phyloP scores from a whole-genome alignment of 495 filamentous ascomycete species.

The Pseudoneurospora amorphoporcata region DNA sequence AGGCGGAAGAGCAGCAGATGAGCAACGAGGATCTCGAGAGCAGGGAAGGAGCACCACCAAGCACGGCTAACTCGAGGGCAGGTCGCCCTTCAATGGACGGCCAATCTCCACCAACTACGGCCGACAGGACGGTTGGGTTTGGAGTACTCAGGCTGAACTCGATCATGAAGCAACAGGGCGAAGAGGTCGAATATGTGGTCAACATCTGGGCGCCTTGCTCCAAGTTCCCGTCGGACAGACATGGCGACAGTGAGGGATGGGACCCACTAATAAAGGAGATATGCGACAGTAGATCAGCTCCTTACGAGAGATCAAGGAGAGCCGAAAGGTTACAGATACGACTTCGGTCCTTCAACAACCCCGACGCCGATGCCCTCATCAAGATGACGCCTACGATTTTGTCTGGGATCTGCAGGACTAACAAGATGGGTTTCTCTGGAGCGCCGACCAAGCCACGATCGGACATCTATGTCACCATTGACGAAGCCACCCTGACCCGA shows the following conservation, averaged over 20 bases:
- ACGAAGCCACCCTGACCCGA: conserved; percentile 59
- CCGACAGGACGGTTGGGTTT: conserved; percentile 61
- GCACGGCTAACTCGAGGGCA: conserved; percentile 43
- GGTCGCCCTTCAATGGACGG: conserved; percentile 36
- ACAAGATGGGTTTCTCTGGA: conserved; percentile 89
- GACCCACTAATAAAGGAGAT: conserved; percentile 66
- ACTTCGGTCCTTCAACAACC: conserved; percentile 60
- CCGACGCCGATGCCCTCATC: conserved; percentile 70
- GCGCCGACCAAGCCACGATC: conserved; percentile 78
- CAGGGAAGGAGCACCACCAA: conserved; percentile 40
- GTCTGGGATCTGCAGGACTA: conserved; percentile 66
- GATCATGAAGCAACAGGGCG: conserved; percentile 66
- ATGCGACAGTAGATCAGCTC: conserved; percentile 57
- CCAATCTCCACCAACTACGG: conserved; percentile 26
- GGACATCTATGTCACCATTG: conserved; percentile 87
- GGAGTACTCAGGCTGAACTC: conserved; percentile 73
- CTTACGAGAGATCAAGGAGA: conserved; percentile 58
- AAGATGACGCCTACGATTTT: conserved; percentile 80
- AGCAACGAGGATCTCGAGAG: conserved; percentile 24
- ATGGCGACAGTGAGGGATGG: conserved; percentile 57
- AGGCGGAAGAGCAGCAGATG: conserved; percentile 27
- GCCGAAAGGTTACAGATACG: conserved; percentile 68
- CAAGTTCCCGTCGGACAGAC: conserved; percentile 33
- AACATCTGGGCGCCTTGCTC: conserved; percentile 63
- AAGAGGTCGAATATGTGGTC: conserved; percentile 66